Evolutionary conservation across 345 rosid genomes (phyloP).

Genomic region (Hypericum androsaemum): DNA sequence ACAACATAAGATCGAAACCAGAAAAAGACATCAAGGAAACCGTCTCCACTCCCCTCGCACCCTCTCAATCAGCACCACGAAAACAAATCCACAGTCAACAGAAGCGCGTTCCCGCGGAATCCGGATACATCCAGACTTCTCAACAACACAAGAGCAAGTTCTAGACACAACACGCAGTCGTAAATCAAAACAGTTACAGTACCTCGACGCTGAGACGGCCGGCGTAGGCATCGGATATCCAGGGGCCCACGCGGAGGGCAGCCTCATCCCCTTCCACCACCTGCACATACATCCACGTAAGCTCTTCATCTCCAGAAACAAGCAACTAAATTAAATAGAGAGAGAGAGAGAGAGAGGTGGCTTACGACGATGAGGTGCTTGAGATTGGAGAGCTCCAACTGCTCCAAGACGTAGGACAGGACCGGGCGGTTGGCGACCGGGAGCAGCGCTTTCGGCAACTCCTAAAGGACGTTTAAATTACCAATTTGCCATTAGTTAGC

Average conservation of each 20-base stretch:
- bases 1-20: no score
- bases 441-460: slow-evolving; percentile 80
- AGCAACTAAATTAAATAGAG: not conserved
- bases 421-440: slow-evolving; percentile 94
- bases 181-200: not conserved
- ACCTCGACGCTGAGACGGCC: slow-evolving; percentile 95
- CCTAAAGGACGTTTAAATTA: slow-evolving; percentile 31
- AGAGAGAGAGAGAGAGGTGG: not conserved
- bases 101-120: no score
- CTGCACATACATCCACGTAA: slow-evolving; percentile 21
- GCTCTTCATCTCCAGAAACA: not conserved
- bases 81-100: no score
- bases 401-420: slow-evolving; percentile 73
- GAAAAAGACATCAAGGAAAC: no score
- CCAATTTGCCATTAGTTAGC: not conserved
- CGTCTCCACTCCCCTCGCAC: no score
- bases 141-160: not conserved
- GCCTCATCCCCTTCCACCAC: slow-evolving; percentile 93
- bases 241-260: slow-evolving; percentile 70
- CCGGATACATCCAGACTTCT: no score
- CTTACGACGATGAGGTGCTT: slow-evolving; percentile 86
- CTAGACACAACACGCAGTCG: not conserved
- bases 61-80: no score
- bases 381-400: slow-evolving; percentile 61
- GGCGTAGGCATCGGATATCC: slow-evolving; percentile 81